Base-by-base conservation (phyloP, 371 early-diverging fungal species). In the Chytridium lagenaria region DNA sequence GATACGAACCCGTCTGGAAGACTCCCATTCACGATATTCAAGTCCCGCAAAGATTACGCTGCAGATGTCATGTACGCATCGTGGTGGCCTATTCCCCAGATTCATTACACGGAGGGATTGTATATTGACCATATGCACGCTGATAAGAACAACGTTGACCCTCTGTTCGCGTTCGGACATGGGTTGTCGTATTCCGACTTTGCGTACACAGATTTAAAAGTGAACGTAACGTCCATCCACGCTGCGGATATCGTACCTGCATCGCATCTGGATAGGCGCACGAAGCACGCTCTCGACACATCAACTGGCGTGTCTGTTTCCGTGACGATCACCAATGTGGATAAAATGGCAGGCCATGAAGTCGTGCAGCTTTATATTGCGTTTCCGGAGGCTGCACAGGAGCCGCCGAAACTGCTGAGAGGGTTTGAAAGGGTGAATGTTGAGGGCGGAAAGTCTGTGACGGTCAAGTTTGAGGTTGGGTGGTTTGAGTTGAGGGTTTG, bases 161-260 rank as follows among this genome's bases (percentile, higher is more conserved):
- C 90, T n/a, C 67, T 84, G 16, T 90, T 82, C 59, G 74, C 75
- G 26, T 90, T 90, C 66, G 90, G 89, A 0, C 78, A 80, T 68
- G 90, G 90, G 15, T 70, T 90, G 23, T 87, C 88, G 0, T 90
- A 89, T 77, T 87, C 90, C 23, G 78, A 66, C 2, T 90, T 89
- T 72, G 73, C 73, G 23, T 88, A 87, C 64, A 59, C 63, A 0
- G 50, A 85, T 26, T 40, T 83, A 33, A 57, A 2, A 19, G 15
- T 51, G 52, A 68, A 39, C 49, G 28, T 40, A 7, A 44, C 23
- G 10, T 39, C 67, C 22, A 70, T 68, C 0, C 44, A 19, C 40
- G 36, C 66, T 28, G 44, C n/a, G 16, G 55, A 52, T 26, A 12
- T n/a, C 7, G 23, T 26, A 7, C 5, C n/a, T 50, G 30, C 15